A percentile compares a stretch with the other conserved stretches of the same genome.
Conservation (phyloP, 78 protist species). For the Goniomonas avonlea region DNA sequence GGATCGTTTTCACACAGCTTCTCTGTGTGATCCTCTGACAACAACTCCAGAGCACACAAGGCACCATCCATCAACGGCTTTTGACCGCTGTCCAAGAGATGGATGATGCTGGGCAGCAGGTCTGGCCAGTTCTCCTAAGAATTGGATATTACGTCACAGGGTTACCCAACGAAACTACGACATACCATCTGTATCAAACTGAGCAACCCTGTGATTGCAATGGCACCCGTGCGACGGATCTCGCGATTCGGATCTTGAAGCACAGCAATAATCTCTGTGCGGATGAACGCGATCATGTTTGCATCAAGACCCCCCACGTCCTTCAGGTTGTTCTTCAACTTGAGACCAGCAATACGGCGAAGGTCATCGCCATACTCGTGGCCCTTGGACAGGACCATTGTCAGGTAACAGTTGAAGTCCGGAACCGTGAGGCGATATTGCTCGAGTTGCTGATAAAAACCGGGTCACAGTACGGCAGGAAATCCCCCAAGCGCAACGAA, state of each 20-base stretch:
- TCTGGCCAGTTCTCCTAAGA: neutral
- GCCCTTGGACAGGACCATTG: neutral
- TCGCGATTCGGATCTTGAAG: neutral
- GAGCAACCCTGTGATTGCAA: no score
- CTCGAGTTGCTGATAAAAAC: neutral
- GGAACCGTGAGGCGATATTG: neutral
- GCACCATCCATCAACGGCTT: neutral
- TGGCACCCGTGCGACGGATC: neutral
- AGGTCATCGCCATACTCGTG: neutral
- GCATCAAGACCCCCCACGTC: no score
- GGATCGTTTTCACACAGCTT: neutral
- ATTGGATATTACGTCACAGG: no score
- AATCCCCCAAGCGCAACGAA: neutral
- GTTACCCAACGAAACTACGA: neutral
- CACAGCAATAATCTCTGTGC: neutral
- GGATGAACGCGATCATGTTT: neutral
- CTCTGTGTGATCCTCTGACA: neutral
- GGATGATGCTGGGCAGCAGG: neutral
- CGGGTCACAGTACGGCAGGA: neutral
- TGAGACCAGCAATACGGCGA: slow-evolving; percentile 10
- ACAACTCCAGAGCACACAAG: neutral
- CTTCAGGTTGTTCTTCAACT: neutral
- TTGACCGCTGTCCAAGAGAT: neutral
- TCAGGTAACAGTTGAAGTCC: slow-evolving; percentile 3
- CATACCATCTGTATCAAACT: slow-evolving; percentile 8